Evolutionary conservation across 1,139 yeast genomes (phyloP), one percentile per base, ranked within the genome.

Genomic region (Yamadazyma atlantica): DNA sequence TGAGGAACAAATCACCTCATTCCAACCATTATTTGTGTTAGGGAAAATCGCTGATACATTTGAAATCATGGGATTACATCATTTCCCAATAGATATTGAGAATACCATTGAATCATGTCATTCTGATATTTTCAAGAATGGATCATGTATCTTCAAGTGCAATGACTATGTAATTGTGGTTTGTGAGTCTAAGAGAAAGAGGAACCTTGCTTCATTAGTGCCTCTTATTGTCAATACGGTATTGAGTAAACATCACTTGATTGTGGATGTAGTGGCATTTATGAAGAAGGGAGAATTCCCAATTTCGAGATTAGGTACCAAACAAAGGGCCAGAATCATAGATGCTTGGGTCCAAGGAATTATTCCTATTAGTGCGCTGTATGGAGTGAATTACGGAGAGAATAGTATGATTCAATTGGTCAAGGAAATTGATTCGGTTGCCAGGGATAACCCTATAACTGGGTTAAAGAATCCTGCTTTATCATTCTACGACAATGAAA

Each of bases 51-150:
- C 89, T 5, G 95, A 86, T 48, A 89, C 97, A 0, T 84, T 92
- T 62, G 99, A 92, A 56, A 82, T 85, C 2, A 73, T 87, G 66
- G 99, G 99, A 0, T 66, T 92, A 47, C 90, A 87, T 53, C 96
- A 88, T 58, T 92, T 92, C 69, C 95, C 95, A 1, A 65, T 73
- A 24, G 97, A 90, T 58, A 75, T 90, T 44, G 97, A 90, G 51
- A 67, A 66, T 30, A 81, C 95, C 2, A 81, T 89, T 21, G 92
- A 82, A 51, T 66, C 73, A 2, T 73, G 82, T 35, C 90, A 85
- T 53, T 52, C 75, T 5, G 78, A 77, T 40, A 78, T 85, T 34
- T 66, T 65, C 43, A 64, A 68, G 32, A 79, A 79, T 36, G 84
- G 84, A 2, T 68, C 80, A 23, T 84, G 92, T 50, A 75, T 89